Conservation (phyloP, 768 basidiomycete species). For the Pilatotrama ljubarskyi region DNA sequence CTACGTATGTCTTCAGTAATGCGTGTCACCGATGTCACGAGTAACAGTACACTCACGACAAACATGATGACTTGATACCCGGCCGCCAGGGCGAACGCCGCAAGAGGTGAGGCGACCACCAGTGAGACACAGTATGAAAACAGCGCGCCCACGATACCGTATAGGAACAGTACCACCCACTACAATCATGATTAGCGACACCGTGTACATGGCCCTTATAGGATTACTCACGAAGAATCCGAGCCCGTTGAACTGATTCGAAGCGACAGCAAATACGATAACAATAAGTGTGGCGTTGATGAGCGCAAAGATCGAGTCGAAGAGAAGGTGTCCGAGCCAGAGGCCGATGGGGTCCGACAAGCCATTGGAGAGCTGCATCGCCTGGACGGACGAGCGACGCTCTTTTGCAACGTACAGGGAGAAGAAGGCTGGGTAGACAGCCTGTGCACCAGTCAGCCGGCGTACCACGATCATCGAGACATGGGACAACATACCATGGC, state of each 20-base stretch:
- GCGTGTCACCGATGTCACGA: no score
- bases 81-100: constrained; percentile 71
- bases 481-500: constrained; percentile 53
- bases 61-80: constrained; percentile 75
- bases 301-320: constrained; percentile 62
- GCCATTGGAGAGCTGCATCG: constrained; percentile 82
- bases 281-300: constrained; percentile 64
- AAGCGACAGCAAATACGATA: constrained; percentile 56
- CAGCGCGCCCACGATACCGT: constrained; percentile 66
- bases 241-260: constrained; percentile 67
- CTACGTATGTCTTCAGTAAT: constrained; percentile 38
- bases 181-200: constrained; percentile 28
- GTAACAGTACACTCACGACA: constrained; percentile 51
- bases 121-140: constrained; percentile 70
- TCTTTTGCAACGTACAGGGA: constrained; percentile 76
- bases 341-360: constrained; percentile 66
- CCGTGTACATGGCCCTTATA: no score
- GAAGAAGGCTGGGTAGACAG: constrained; percentile 82
- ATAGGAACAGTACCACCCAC: constrained; percentile 73
- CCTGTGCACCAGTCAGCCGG: constrained; percentile 36
- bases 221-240: constrained; percentile 55
- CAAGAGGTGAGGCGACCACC: constrained; percentile 61
- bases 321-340: constrained; percentile 79
- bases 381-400: constrained; percentile 69
- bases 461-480: not conserved